Percentiles rank a stretch among this genome's conserved stretches.
phyloP scores from a whole-genome alignment of 352 stramenopile genomes.

The Sclerospora graminicola region DNA sequence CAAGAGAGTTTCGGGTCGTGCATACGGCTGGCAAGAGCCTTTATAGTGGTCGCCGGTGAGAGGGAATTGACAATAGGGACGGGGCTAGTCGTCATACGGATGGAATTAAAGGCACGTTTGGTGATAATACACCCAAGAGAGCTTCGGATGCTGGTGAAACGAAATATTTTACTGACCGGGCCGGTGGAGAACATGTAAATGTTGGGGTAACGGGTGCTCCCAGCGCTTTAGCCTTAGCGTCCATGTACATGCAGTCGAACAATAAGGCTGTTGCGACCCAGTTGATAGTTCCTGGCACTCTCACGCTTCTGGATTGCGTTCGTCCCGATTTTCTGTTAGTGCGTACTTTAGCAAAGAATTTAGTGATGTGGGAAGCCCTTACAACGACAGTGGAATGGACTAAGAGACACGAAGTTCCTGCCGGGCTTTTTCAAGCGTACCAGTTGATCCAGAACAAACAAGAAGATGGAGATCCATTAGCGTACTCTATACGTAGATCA shows the following conservation, averaged over 20 bases:
- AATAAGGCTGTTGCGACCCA: too few species aligned
- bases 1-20: constrained; percentile 32
- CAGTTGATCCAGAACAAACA: constrained; percentile 11
- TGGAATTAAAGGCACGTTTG: too few species aligned
- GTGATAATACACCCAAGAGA: too few species aligned
- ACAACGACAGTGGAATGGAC: constrained; percentile 59
- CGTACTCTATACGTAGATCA: too few species aligned
- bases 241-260: too few species aligned
- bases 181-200: too few species aligned
- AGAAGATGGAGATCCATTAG: constrained; percentile 9
- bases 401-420: constrained; percentile 51
- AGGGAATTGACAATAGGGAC: constrained; percentile 30
- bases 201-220: too few species aligned
- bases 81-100: too few species aligned
- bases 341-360: constrained; percentile 87
- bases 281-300: constrained; percentile 88
- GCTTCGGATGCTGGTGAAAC: too few species aligned
- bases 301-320: constrained; percentile 93
- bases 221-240: too few species aligned
- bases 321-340: constrained; percentile 91
- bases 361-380: constrained; percentile 95
- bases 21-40: constrained; percentile 45
- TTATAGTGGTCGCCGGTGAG: constrained; percentile 61
- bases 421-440: constrained; percentile 43
- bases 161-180: too few species aligned